phyloP scores from a whole-genome alignment of 2,329 filamentous ascomycete species.

The Rutstroemia sp. region DNA sequence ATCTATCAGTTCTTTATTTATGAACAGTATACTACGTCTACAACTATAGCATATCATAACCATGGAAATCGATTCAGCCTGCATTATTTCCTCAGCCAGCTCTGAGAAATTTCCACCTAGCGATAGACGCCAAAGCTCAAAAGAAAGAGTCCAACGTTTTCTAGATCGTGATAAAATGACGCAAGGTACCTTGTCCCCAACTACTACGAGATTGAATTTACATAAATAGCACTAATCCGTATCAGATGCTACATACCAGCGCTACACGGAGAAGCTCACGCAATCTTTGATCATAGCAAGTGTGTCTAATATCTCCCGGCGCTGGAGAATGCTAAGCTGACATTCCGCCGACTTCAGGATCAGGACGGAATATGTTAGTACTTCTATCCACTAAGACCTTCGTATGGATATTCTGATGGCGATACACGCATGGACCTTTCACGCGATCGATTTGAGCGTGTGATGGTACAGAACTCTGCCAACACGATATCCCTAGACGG shows the following conservation, averaged over 20 bases:
- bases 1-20: not conserved
- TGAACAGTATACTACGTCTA: not conserved
- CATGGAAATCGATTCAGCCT: not conserved
- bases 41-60: not conserved
- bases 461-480: not conserved
- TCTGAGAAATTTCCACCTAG: not conserved
- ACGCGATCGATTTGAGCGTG: not conserved
- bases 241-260: not conserved
- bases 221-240: not conserved
- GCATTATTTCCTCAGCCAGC: not conserved
- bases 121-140: not conserved
- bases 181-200: not conserved
- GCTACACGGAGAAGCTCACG: not conserved
- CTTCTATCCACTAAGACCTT: not conserved
- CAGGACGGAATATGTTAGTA: not conserved
- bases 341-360: not conserved
- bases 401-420: not conserved
- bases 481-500: not conserved
- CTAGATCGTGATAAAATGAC: not conserved
- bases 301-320: not conserved
- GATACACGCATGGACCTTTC: not conserved
- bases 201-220: not conserved
- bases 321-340: not conserved
- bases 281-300: not conserved
- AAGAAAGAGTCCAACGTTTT: not conserved